Conservation (phyloP, 1,284 basidiomycete genomes). For the Microbotryum saponariae region DNA sequence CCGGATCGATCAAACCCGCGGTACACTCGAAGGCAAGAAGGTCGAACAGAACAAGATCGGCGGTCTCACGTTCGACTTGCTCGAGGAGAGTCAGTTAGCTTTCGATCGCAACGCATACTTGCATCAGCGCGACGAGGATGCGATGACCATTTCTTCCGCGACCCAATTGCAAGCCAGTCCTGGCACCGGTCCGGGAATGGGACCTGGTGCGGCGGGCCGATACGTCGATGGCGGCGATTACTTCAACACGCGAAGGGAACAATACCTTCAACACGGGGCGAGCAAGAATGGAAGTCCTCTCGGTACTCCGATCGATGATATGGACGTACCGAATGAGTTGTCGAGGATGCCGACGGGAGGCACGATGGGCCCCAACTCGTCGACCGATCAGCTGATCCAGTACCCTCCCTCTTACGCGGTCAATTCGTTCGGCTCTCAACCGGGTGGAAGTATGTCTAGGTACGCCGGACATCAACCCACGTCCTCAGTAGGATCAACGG, state of each 20-base stretch:
- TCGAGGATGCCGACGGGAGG: not conserved
- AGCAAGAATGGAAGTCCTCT: not conserved
- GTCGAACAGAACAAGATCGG: constrained; percentile 65
- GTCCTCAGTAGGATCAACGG: too few species aligned
- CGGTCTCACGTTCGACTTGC: constrained; percentile 39
- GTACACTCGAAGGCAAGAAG: constrained; percentile 61
- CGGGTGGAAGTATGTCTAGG: too few species aligned
- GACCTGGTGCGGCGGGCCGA: constrained; percentile 1
- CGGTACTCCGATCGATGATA: not conserved
- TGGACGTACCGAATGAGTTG: not conserved
- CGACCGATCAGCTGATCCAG: not conserved
- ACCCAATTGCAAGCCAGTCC: constrained; percentile 7
- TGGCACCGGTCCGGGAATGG: not conserved
- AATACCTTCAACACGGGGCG: constrained; percentile 26
- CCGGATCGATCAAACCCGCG: constrained; percentile 53
- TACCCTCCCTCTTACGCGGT: too few species aligned
- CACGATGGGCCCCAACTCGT: not conserved
- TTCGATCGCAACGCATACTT: constrained; percentile 36
- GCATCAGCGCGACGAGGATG: constrained; percentile 37
- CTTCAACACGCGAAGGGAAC: constrained; percentile 12
- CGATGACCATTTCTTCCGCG: constrained; percentile 30
- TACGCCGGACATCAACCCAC: too few species aligned
- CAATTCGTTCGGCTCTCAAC: too few species aligned
- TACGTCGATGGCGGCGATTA: constrained; percentile 20
- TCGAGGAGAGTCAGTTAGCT: constrained; percentile 41